These are phyloP conservation scores for Fusarium citri DNA, from an alignment of 2,329 filamentous ascomycete genomes.

Conservation along the genomic window DNA sequence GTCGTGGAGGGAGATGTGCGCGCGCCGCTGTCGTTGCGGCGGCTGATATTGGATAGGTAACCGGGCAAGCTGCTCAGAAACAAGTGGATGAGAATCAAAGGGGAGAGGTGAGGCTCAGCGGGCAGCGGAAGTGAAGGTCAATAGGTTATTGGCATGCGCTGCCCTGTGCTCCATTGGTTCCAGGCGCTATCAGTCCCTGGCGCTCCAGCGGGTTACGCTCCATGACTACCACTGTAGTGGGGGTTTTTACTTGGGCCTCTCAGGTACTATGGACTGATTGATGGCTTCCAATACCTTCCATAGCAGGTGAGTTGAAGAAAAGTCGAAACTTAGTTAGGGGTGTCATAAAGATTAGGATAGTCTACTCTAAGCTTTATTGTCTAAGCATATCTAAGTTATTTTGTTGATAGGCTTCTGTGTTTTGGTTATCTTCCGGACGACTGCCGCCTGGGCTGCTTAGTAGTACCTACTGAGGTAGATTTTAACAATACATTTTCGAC, in stretches of 20 bases:
- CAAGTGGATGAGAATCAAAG: constrained; percentile 34
- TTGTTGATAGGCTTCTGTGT: too few relatives aligned
- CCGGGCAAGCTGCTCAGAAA: constrained; percentile 24
- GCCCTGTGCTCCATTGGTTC: constrained; percentile 21
- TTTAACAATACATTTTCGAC: neutral
- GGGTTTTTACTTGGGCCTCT: neutral
- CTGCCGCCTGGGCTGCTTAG: too few relatives aligned
- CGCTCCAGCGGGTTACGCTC: neutral
- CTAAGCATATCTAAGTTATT: too few relatives aligned
- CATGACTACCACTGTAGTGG: constrained; percentile 2
- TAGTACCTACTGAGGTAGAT: neutral
- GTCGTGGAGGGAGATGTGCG: constrained; percentile 21
- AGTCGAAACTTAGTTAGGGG: too few relatives aligned
- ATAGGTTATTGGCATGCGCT: constrained; percentile 32
- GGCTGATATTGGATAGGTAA: constrained; percentile 10
- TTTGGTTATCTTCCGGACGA: too few relatives aligned
- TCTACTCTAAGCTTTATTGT: too few relatives aligned
- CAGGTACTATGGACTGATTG: neutral
- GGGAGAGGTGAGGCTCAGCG: constrained; percentile 29
- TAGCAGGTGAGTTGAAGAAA: too few relatives aligned
- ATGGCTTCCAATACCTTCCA: neutral
- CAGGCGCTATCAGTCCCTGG: constrained; percentile 38
- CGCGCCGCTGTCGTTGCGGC: constrained; percentile 10
- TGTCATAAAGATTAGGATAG: too few relatives aligned
- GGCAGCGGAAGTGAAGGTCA: constrained; percentile 26